Evolutionary conservation across 2,329 filamentous ascomycete species (phyloP).

Genomic region (Knufia petricola): DNA sequence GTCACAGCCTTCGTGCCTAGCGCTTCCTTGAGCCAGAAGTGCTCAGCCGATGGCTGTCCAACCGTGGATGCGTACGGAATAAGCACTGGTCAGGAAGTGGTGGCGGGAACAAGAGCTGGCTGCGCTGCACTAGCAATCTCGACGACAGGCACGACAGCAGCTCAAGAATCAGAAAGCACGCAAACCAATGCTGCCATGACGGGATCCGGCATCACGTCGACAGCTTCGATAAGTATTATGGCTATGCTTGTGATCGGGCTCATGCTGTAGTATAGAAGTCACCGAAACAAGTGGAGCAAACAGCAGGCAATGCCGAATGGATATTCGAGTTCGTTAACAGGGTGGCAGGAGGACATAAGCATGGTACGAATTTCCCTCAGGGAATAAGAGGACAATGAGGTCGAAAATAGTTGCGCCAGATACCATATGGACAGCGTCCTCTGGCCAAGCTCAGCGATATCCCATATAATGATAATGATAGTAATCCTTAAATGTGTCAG

Average conservation of each 20-base stretch:
- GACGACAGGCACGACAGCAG: neutral
- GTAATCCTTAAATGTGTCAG: too few species aligned
- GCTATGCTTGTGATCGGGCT: neutral
- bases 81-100: conserved; percentile 4
- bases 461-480: too few species aligned
- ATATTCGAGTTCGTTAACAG: neutral
- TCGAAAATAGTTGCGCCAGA: too few species aligned
- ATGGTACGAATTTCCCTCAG: neutral
- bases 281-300: neutral
- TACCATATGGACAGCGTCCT: too few species aligned
- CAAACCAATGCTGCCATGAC: neutral
- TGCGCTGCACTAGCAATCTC: conserved; percentile 1
- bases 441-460: too few species aligned
- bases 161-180: neutral
- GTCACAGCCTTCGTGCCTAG: conserved; percentile 12
- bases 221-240: neutral
- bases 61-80: neutral
- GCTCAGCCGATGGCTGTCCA: conserved; percentile 8
- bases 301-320: neutral
- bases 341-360: neutral
- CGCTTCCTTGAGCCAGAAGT: conserved; percentile 6
- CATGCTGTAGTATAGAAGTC: conserved; percentile 6
- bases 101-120: neutral
- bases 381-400: neutral
- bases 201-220: neutral